These are phyloP conservation scores for Diaporthe sp. DNA, from an alignment of 2,329 filamentous ascomycete species.

Conservation along the genomic window DNA sequence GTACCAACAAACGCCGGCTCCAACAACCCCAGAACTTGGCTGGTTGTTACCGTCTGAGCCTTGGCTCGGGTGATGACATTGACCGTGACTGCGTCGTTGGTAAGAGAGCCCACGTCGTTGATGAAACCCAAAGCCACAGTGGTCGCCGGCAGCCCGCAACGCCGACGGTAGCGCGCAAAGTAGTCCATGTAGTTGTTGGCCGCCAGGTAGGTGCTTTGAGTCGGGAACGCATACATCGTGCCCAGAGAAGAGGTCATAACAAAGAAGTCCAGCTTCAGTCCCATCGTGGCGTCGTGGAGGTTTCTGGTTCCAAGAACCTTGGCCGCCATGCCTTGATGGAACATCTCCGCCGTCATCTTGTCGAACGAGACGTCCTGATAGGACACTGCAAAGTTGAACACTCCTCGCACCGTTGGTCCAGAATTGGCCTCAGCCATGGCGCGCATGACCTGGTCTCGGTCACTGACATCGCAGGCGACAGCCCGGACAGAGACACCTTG, in stretches of 20 bases:
- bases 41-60: slow-evolving; percentile 25
- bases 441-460: neutral
- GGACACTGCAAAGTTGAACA: neutral
- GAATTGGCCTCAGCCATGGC: neutral
- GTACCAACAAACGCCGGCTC: too few relatives aligned
- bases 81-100: neutral
- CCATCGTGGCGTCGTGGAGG: neutral
- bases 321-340: neutral
- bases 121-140: slow-evolving; percentile 46
- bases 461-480: neutral
- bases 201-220: slow-evolving; percentile 19
- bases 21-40: too few relatives aligned
- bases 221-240: neutral
- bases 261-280: neutral
- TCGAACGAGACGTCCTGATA: neutral
- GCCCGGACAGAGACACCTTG: neutral
- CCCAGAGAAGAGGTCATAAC: neutral
- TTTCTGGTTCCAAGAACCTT: neutral
- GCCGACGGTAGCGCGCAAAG: slow-evolving; percentile 47
- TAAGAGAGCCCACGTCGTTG: slow-evolving; percentile 40
- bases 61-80: slow-evolving; percentile 43
- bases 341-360: neutral
- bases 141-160: slow-evolving; percentile 45
- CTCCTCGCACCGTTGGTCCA: neutral
- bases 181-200: slow-evolving; percentile 50